These are phyloP conservation scores for Jatropha podagrica DNA, from an alignment of 441 rosid genomes.

Conservation along the genomic window DNA sequence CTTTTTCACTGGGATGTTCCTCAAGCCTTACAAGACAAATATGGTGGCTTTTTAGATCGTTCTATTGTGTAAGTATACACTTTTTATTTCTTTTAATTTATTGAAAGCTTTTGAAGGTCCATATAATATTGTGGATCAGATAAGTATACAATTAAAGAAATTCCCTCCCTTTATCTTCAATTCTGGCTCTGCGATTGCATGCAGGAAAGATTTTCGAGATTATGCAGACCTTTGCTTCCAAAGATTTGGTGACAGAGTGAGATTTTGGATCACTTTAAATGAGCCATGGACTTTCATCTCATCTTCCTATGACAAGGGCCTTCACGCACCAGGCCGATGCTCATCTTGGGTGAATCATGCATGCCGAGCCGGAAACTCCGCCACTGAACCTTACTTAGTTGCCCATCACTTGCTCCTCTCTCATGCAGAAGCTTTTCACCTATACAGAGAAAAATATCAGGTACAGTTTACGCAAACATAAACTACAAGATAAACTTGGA, in stretches of 20 bases:
- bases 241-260: conserved; percentile 49
- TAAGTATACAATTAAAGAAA: too few relatives aligned
- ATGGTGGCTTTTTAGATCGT: too few relatives aligned
- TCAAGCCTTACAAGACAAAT: too few relatives aligned
- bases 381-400: conserved; percentile 43
- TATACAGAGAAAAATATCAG: conserved; percentile 32
- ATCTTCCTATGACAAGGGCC: not conserved
- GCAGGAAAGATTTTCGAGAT: conserved; percentile 42
- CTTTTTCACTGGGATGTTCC: too few relatives aligned
- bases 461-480: not conserved
- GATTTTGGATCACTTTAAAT: conserved; percentile 47
- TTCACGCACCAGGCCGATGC: not conserved
- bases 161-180: too few relatives aligned
- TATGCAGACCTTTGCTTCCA: conserved; percentile 43
- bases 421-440: conserved; percentile 40
- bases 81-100: too few relatives aligned
- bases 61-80: too few relatives aligned
- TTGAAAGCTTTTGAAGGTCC: too few relatives aligned
- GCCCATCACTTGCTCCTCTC: conserved; percentile 38
- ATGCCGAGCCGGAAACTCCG: conserved; percentile 6
- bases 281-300: conserved; percentile 31
- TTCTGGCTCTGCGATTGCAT: too few relatives aligned
- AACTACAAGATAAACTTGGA: too few relatives aligned
- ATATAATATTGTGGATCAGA: too few relatives aligned
- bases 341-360: not conserved